Percentiles rank a stretch among this genome's conserved stretches.
These are phyloP conservation scores for Phyllostachys edulis DNA, from an alignment of 176 grass and related monocot species.

Conservation along the genomic window DNA sequence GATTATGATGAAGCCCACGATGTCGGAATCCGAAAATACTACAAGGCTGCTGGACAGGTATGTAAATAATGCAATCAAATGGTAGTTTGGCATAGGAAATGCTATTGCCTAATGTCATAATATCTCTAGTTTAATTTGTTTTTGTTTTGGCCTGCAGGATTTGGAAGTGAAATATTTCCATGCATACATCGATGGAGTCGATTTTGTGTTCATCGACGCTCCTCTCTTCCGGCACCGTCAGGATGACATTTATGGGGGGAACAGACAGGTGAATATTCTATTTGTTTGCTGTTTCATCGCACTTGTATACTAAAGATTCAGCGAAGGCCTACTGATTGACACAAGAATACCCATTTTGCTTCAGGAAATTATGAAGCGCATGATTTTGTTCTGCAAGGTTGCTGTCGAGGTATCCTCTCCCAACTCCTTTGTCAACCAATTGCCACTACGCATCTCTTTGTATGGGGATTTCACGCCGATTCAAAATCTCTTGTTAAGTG, in stretches of 20 bases:
- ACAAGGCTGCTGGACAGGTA: slow-evolving; percentile 85
- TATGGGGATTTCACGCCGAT: background rate
- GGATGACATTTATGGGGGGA: slow-evolving; percentile 78
- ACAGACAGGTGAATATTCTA: slow-evolving; percentile 47
- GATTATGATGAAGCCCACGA: slow-evolving; percentile 73
- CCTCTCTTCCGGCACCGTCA: slow-evolving; percentile 59
- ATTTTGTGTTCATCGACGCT: slow-evolving; percentile 87
- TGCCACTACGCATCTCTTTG: background rate
- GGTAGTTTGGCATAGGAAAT: background rate
- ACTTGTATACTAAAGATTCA: slow-evolving; percentile 7
- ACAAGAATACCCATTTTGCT: slow-evolving; percentile 6
- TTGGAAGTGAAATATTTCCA: slow-evolving; percentile 88
- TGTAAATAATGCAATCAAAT: background rate
- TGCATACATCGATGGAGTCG: slow-evolving; percentile 84
- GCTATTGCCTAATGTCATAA: background rate
- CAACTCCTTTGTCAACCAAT: background rate
- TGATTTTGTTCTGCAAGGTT: slow-evolving; percentile 94
- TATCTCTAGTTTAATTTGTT: background rate
- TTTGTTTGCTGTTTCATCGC: background rate
- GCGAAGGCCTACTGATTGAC: background rate
- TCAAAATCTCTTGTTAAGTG: slow-evolving; percentile 31
- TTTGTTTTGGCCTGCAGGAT: slow-evolving; percentile 52
- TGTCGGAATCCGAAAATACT: slow-evolving; percentile 70
- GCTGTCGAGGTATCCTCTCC: slow-evolving; percentile 69
- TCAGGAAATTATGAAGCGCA: slow-evolving; percentile 89